phyloP scores from a whole-genome alignment of 2,329 filamentous ascomycete species.

The Cordyceps cateniannulata region DNA sequence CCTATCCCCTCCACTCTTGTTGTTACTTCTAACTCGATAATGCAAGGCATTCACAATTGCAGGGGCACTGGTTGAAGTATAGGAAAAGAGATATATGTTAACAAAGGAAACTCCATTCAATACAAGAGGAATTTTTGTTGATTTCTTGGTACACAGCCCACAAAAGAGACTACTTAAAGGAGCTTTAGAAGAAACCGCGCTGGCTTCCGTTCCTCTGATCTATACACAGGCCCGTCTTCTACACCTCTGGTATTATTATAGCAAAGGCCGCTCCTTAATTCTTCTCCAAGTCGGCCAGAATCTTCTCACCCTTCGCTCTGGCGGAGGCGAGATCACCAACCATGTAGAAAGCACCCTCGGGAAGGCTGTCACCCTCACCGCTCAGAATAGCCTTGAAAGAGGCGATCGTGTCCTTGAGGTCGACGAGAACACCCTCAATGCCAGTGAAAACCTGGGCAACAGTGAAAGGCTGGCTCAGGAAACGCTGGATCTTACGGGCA shows the following conservation, averaged over 20 bases:
- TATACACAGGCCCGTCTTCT: slow-evolving; percentile 47
- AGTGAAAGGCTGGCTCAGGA: slow-evolving; percentile 98
- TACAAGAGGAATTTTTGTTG: slow-evolving; percentile 41
- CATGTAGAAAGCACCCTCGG: slow-evolving; percentile 96
- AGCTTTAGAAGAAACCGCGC: slow-evolving; percentile 44
- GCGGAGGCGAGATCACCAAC: slow-evolving; percentile 93
- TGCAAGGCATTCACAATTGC: background rate
- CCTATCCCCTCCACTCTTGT: no score
- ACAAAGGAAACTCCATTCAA: slow-evolving; percentile 24
- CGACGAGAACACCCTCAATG: slow-evolving; percentile 95
- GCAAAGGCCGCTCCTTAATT: slow-evolving; percentile 36
- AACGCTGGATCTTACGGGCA: slow-evolving; percentile 99
- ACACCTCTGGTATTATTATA: slow-evolving; percentile 29
- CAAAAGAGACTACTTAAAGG: slow-evolving; percentile 49
- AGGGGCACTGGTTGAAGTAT: background rate
- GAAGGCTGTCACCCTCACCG: slow-evolving; percentile 92
- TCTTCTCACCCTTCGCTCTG: slow-evolving; percentile 98
- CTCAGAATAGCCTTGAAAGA: slow-evolving; percentile 96
- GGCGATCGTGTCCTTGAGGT: slow-evolving; percentile 95
- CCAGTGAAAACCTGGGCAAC: slow-evolving; percentile 76
- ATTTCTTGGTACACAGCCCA: slow-evolving; percentile 58
- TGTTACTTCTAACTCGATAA: no score
- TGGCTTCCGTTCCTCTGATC: slow-evolving; percentile 47
- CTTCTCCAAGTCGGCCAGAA: slow-evolving; percentile 86
- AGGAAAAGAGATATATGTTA: slow-evolving; percentile 8